Evolutionary conservation across 768 basidiomycete species (phyloP), one percentile per base, ranked within the genome.

Genomic region (Fomitopsis pulvina): DNA sequence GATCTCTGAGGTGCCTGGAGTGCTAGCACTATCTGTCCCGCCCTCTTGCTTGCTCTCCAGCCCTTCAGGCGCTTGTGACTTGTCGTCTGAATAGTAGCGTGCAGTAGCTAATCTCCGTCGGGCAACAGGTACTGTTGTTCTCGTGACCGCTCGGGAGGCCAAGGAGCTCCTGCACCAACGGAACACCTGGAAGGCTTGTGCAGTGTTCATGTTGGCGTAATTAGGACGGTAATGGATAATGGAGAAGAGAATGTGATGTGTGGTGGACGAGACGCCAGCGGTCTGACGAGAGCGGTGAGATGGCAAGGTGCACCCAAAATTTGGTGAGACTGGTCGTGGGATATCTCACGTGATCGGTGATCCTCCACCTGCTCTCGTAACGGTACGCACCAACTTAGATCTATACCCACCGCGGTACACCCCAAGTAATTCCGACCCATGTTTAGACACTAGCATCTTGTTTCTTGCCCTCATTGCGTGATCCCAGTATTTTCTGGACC

Each of bases 81-180:
- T 74, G 56, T 76, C 73, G 50, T 79, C 80, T 37, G 86, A 85
- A 63, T 83, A 88, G 54, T 67, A 66, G 43, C 87, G 81, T 45
- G 61, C 40, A 29, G 44, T 55, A 5, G 60, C 60, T 30, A 55
- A 48, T 57, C 60, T 58, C 45, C 61, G 54, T 30, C 55, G 51
- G 14, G 49, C 57, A 45, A 51, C 59, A 41, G 57, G 57, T 28
- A 50, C 48, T n/a, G 70, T 52, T 40, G 71, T 61, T 41, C 75
- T 74, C 48, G 70, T 66, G 47, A 77, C 56, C 26, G 71, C 60
- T 54, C 75, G 71, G 57, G 75, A 70, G 40, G 84, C 77, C 56
- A 80, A 54, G n/a, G 74, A 73, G 60, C 75, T 69, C 54, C 80
- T 75, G 65, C 77, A 80, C n/a, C 79, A 72, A 60, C 80, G 77